These are phyloP conservation scores for Cercospora berteroae DNA, from an alignment of 2,329 filamentous ascomycete species.

Conservation along the genomic window DNA sequence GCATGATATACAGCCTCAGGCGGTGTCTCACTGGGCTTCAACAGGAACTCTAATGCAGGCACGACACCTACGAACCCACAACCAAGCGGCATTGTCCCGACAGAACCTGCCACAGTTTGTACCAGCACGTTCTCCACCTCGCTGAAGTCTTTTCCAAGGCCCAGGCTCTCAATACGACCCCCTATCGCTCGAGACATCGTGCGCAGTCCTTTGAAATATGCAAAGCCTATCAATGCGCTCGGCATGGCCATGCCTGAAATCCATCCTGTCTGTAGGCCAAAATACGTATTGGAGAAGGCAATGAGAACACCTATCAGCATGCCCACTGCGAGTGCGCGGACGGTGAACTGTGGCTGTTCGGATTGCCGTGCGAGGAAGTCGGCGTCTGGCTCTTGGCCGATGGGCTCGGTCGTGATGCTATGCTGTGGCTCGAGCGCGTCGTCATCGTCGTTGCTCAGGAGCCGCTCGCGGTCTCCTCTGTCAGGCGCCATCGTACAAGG, in stretches of 20 bases:
- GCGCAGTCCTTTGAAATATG: slow-evolving; percentile 79
- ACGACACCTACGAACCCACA: slow-evolving; percentile 95
- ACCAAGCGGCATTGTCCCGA: slow-evolving; percentile 94
- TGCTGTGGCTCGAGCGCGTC: slow-evolving; percentile 25
- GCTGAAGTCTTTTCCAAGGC: slow-evolving; percentile 64
- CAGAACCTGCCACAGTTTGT: slow-evolving; percentile 90
- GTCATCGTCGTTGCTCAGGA: slow-evolving; percentile 18
- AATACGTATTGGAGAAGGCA: slow-evolving; percentile 97
- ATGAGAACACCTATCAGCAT: slow-evolving; percentile 84
- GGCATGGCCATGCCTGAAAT: slow-evolving; percentile 95
- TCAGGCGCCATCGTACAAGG: slow-evolving; percentile 36
- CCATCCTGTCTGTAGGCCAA: slow-evolving; percentile 89
- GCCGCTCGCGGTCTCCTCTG: slow-evolving; percentile 29
- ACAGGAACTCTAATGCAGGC: slow-evolving; percentile 83
- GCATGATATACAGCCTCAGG: slow-evolving; percentile 21
- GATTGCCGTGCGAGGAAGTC: slow-evolving; percentile 31
- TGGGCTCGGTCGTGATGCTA: slow-evolving; percentile 28
- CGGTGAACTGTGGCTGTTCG: slow-evolving; percentile 65
- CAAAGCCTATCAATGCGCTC: slow-evolving; percentile 88
- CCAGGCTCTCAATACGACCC: slow-evolving; percentile 25
- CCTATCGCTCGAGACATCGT: slow-evolving; percentile 62
- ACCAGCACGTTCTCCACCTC: slow-evolving; percentile 96
- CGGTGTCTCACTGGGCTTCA: slow-evolving; percentile 66
- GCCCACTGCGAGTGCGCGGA: slow-evolving; percentile 75
- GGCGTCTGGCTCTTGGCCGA: slow-evolving; percentile 32